A percentile compares a stretch with the other conserved stretches of the same genome.
These are phyloP conservation scores for Metschnikowia baotianmanensis DNA, from an alignment of 805 yeast genomes.

Conservation along the genomic window DNA sequence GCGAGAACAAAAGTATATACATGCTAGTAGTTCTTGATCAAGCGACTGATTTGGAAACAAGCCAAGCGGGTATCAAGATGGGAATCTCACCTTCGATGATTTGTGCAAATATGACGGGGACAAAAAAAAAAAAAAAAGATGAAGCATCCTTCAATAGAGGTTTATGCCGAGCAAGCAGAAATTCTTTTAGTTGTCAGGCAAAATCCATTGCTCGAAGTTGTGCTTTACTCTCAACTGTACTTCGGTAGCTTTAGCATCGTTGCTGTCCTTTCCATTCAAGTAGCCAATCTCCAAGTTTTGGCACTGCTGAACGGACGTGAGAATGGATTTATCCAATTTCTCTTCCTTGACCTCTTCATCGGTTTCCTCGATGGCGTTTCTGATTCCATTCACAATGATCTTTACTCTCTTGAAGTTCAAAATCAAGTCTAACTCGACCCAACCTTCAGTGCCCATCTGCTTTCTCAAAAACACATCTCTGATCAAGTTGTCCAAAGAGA, in stretches of 20 bases:
- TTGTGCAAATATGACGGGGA: slow-evolving; percentile 1
- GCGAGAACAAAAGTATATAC: slow-evolving; percentile 8
- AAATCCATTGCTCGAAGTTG: slow-evolving; percentile 66
- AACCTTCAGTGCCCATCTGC: slow-evolving; percentile 71
- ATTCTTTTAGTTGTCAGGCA: slow-evolving; percentile 38
- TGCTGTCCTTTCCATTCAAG: slow-evolving; percentile 31
- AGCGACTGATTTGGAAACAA: neutral
- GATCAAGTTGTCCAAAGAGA: slow-evolving; percentile 80
- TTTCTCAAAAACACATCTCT: slow-evolving; percentile 81
- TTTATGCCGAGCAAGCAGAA: neutral
- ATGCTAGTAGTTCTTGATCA: slow-evolving; percentile 6
- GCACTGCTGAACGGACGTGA: slow-evolving; percentile 54
- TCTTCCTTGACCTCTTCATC: slow-evolving; percentile 20
- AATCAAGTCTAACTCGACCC: slow-evolving; percentile 60
- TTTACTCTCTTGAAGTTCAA: slow-evolving; percentile 76
- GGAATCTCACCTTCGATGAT: neutral
- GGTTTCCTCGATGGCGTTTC: slow-evolving; percentile 28
- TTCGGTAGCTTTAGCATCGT: slow-evolving; percentile 40
- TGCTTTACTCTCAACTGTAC: slow-evolving; percentile 58
- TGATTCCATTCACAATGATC: slow-evolving; percentile 44
- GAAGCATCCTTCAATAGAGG: neutral
- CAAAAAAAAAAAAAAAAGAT: slow-evolving; percentile 12
- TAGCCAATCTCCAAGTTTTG: slow-evolving; percentile 48
- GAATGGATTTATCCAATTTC: slow-evolving; percentile 34
- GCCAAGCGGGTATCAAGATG: neutral